Evolutionary conservation across 2,329 filamentous ascomycete genomes (phyloP), one percentile per base, ranked within the genome.

Genomic region (Calonectria honghensis): DNA sequence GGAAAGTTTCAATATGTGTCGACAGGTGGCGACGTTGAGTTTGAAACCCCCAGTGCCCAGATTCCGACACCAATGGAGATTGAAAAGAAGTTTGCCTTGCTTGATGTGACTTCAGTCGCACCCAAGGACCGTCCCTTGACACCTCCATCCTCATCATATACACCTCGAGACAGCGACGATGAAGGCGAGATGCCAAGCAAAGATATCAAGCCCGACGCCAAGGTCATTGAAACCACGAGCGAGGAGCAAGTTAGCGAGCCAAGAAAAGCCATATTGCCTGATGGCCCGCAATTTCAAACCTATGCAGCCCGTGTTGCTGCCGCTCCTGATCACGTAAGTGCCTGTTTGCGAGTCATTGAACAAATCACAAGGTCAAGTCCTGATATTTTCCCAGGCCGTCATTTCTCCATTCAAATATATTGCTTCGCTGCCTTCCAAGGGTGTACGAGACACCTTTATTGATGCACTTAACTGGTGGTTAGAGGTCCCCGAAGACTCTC

Each of bases 321-420:
- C 31, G 57, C 57, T 41, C 57, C 57, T 16, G 57, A 63, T 16
- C 57, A 63, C 13, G 57, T 63, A 31, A 63, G 57, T 61, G 24
- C 2, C 16, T 39, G 7, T 29, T 29, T 20, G 9, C 4, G 27
- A 9, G 20, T 10, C 4, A 10, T 14, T 6, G 2, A 6, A 13
- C 13, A 37, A 9, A 4, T 18, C 9, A 1, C 13, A 35, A 6
- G 16, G 35, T 13, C 20, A 41, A 20, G 7, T 14, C 11, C 11
- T 2, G 27, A 31, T 27, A 16, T 27, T 63, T 11, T 20, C 3
- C 2, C 3, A 63, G 57, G 24, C 57, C 7, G 57, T 63, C 10
- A 39, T 63, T 29, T 35, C 57, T 20, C 57, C 57, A 20, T 63
- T 63, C 37, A 63, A 63, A 41, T 63, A 63, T 27, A 63, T 63